These are phyloP conservation scores for Amphibolis antarctica DNA, from an alignment of 106 monocot genomes.

Conservation along the genomic window DNA sequence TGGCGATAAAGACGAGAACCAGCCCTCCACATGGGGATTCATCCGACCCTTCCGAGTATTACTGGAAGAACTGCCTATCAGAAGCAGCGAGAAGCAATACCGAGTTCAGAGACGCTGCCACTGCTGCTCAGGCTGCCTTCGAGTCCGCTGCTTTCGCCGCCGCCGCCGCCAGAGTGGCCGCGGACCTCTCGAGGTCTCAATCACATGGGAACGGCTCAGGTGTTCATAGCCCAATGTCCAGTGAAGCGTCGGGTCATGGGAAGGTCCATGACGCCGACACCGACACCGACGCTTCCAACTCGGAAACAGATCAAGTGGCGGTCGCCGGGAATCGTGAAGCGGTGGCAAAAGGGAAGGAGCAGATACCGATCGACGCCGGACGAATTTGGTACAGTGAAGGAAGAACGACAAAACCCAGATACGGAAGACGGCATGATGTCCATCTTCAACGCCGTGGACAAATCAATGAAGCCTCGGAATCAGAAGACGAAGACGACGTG, in stretches of 20 bases:
- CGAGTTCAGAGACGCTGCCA: slow-evolving; percentile 40
- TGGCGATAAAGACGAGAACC: neutral
- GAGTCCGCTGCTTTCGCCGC: slow-evolving; percentile 61
- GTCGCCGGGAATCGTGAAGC: neutral
- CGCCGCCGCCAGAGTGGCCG: slow-evolving; percentile 49
- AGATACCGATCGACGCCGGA: neutral
- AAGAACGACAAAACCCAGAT: too few species aligned
- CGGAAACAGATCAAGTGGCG: neutral
- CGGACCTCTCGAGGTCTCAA: slow-evolving; percentile 42
- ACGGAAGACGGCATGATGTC: too few species aligned
- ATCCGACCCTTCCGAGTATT: neutral
- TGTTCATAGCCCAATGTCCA: neutral
- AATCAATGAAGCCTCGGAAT: neutral
- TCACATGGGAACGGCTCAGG: slow-evolving; percentile 12
- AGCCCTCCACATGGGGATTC: neutral
- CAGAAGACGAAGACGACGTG: neutral
- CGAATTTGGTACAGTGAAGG: too few species aligned
- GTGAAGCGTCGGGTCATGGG: neutral
- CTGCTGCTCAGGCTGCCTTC: slow-evolving; percentile 66
- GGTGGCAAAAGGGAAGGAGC: neutral
- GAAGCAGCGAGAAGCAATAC: slow-evolving; percentile 1
- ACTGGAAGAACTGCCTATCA: neutral
- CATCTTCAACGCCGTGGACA: too few species aligned
- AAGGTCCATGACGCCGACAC: neutral
- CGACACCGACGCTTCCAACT: neutral